Base-by-base conservation (phyloP, 2,329 filamentous ascomycete genomes). In the Aureobasidium lini region DNA sequence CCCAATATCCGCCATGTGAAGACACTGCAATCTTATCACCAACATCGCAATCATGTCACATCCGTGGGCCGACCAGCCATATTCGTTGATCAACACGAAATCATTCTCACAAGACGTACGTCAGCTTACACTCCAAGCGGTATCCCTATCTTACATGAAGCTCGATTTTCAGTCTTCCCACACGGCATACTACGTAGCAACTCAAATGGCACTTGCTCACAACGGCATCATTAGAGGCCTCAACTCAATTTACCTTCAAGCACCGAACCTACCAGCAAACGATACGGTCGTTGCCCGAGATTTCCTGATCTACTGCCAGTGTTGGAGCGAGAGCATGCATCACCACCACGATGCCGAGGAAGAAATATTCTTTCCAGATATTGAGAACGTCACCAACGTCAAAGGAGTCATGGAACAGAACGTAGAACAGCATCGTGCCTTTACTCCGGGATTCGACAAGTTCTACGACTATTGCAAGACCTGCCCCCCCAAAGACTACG, bases 301-400 rank as follows among this genome's bases (percentile, higher is more conserved):
- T 15, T 47, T 47, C 29, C 10, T 32, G 28, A 32, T 32, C 29
- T 71, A 68, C 57, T 68, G 65, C 61, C 66, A 69, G 53, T 66
- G 66, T 57, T 70, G 69, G 66, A 65, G 63, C 48, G 66, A 71
- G 48, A 66, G 61, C n/a, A 67, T 72, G 61, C 62, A 68, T 39
- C 64, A 69, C 47, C 71, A 73, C 54, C 70, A 73, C 53, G 64
- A 68, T 39, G 62, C 64, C 50, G 70, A 73, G 60, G 70, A 71
- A 64, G 37, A 64, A 9, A 54, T 61, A 8, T 66, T 46, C 10
- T 46, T n/a, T 10, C 70, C 71, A 3, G 62, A 29, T 34, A 66
- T 73, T 23, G 70, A 71, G 60, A 49, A 50, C 40, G 61, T 70
- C n/a, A 58, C 68, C 3, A 63, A 62, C 3, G 53, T 66, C n/a